Evolutionary conservation across 2,329 filamentous ascomycete genomes (phyloP), one percentile per base, ranked within the genome.

Genomic region (Microthyrium microscopicum): DNA sequence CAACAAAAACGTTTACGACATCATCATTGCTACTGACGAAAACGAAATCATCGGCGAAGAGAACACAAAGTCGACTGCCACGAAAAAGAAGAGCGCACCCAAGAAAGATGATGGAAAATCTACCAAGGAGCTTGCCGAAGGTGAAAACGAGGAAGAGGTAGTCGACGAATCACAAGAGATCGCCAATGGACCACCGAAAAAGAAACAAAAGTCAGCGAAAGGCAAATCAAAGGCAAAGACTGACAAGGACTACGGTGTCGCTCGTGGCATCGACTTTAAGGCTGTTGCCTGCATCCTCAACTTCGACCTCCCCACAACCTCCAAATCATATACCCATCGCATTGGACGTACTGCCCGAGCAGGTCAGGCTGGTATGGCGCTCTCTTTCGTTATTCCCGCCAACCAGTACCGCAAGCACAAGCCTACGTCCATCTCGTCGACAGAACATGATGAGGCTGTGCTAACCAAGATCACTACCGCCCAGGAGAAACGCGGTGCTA

Each of bases 1-100:
- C 59, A 98, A 95, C 61, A 80, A 81, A 56, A 81, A 82, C 34
- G 75, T 95, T 5, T 98, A 98, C 64, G 87, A 98, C 46, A 94
- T 95, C 40, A 85, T 98, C 44, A 93, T 98, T 46, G 89, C 89
- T 1, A 85, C 83, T 1, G 89, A 98, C 46, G 85, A 93, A 51
- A 77, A 80, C 42, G 84, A 92, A 49, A 70, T 91, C 8, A 54
- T 93, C 8, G 83, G 79, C 9, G 52, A 38, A 16, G 40, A 42
- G 12, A 44, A 44, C 35, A 46, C 46, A 20, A 49, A 51, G 17
- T 34, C 41, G 11, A 41, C 39, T 5, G 36, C 39, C 11, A 32
- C 13, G 7, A 26, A 22, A 9, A 9, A 8, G 8, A 32, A 8
- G 7, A 8, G 9, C 7, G 19, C 9, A 27, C 11, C 8, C 19